Conservation (phyloP, 371 early-diverging fungal genomes). For the Mortierella sp. region DNA sequence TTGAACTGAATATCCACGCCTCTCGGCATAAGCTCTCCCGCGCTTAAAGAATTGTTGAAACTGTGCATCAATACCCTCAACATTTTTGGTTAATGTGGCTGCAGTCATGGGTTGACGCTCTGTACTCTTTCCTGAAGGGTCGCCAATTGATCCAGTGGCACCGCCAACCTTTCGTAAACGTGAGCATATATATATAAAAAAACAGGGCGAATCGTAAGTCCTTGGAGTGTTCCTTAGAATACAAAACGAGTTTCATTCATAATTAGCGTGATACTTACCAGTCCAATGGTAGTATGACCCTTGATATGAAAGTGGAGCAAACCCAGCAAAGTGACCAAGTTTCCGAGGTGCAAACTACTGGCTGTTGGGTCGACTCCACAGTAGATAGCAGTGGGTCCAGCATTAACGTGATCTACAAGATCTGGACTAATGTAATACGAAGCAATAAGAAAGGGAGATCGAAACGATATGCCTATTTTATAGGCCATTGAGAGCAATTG, state of each 20-base stretch:
- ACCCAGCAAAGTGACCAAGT: slow-evolving; percentile 87
- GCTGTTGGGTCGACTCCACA: slow-evolving; percentile 98
- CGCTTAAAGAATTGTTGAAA: slow-evolving; percentile 78
- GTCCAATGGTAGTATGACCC: slow-evolving; percentile 88
- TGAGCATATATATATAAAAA: not conserved
- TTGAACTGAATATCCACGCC: slow-evolving; percentile 56
- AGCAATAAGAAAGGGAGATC: not conserved
- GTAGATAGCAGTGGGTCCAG: slow-evolving; percentile 75
- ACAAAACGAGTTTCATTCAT: no score
- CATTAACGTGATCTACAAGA: slow-evolving; percentile 59
- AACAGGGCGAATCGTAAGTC: not conserved
- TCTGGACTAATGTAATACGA: slow-evolving; percentile 59
- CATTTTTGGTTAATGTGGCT: slow-evolving; percentile 73
- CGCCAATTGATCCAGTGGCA: slow-evolving; percentile 95
- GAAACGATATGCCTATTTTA: not conserved
- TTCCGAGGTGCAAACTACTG: slow-evolving; percentile 90
- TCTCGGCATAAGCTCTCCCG: slow-evolving; percentile 71
- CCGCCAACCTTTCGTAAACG: slow-evolving; percentile 78
- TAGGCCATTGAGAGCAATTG: no score
- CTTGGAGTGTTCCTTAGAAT: no score
- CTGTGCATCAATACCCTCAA: slow-evolving; percentile 77
- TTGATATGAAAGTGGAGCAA: slow-evolving; percentile 86
- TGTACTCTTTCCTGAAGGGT: slow-evolving; percentile 88
- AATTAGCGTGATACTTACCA: slow-evolving; percentile 64
- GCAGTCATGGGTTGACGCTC: slow-evolving; percentile 80